Conservation (phyloP, 2,329 filamentous ascomycete species). For the Colletotrichum tamarilloi region DNA sequence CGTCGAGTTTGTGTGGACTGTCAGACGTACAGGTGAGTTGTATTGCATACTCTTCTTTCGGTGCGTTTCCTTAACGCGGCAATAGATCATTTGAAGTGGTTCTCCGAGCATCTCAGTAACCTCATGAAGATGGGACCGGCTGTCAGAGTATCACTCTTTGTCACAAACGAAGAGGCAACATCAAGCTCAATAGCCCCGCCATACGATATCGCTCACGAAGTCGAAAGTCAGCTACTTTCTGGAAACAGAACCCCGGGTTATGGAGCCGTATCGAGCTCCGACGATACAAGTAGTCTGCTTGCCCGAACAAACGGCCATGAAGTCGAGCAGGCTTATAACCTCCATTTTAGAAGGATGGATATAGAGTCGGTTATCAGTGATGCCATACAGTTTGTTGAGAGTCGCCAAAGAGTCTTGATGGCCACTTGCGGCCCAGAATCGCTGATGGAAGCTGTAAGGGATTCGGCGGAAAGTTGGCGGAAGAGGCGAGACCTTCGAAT, state of each 20-base stretch:
- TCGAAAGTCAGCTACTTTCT: not conserved
- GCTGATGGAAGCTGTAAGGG: constrained; percentile 1
- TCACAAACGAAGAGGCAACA: not conserved
- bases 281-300: not conserved
- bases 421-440: constrained; percentile 15
- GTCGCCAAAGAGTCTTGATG: not conserved
- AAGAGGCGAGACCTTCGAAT: not conserved
- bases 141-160: not conserved
- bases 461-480: not conserved
- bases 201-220: not conserved
- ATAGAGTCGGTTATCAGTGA: not conserved
- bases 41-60: not conserved
- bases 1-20: constrained; percentile 17
- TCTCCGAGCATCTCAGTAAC: not conserved
- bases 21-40: not conserved
- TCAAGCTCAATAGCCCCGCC: not conserved
- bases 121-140: not conserved
- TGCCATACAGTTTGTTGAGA: not conserved
- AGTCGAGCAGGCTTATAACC: not conserved
- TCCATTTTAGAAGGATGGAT: not conserved
- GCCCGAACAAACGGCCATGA: not conserved
- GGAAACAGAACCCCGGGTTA: not conserved
- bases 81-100: not conserved
- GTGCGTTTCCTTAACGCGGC: not conserved
- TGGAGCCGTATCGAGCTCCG: not conserved